Evolutionary conservation across 2,329 filamentous ascomycete species (phyloP), one percentile per base, ranked within the genome.

Genomic region (Periconia macrospinosa): DNA sequence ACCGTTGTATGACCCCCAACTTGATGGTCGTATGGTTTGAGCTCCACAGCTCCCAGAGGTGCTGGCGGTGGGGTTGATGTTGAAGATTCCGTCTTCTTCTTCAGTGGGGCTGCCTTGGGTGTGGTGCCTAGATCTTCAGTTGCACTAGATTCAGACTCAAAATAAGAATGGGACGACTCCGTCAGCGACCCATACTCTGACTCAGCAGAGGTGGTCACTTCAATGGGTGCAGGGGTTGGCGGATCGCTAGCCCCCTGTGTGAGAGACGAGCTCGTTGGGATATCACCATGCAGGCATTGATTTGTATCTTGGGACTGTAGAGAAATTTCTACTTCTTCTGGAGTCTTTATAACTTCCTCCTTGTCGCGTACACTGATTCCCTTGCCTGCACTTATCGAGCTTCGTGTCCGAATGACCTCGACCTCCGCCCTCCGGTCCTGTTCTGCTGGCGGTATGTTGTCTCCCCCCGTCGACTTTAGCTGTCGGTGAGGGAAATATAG

Each of bases 1-100:
- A 99, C 84, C 0, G 93, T 97, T 7, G 92, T 97, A 73, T 99
- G 94, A 0, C 94, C 94, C 54, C 94, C 94, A 51, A 99, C 94
- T 75, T 99, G 94, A 75, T 99, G 94, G 61, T 91, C 91, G 76
- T 97, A 99, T 1, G 94, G 94, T 67, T 97, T 96, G 55, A 99
- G 81, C 73, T 97, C 92, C 62, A 99, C 96, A 30, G 93, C 93
- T 58, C 93, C 91, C 27, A 96, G 81, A 2, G 92, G 91, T 74
- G 71, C 82, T 30, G 71, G 74, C 41, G 70, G 70, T 78, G 60
- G 81, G 54, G 60, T 33, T 47, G 59, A 42, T 43, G 61, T 48
- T 48, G 62, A 53, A 54, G 62, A 68, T 47, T 72, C 75, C 43
- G 60, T 62, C 30, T 67, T 63, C 30, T 71, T 65, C 42, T 63